Evolutionary conservation across 1,139 yeast species (phyloP).

Genomic region (Nakaseomyces kungkrabaensis): DNA sequence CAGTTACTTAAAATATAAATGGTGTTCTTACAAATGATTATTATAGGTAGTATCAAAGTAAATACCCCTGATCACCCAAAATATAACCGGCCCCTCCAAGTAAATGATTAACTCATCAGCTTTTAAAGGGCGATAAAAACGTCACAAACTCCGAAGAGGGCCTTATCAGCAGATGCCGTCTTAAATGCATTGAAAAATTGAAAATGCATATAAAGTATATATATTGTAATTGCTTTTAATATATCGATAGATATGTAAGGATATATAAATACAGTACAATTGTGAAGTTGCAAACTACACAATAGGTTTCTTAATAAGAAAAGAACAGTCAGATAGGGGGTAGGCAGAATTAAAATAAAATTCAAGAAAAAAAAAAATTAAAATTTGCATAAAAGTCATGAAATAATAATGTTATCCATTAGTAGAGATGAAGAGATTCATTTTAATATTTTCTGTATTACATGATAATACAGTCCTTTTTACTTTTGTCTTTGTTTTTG

Average conservation of each 20-base stretch:
- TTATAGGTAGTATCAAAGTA: no score
- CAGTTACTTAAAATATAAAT: no score
- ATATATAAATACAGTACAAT: background rate
- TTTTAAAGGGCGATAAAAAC: no score
- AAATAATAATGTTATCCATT: background rate
- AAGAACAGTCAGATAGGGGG: no score
- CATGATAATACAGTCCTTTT: constrained; percentile 19
- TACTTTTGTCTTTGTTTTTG: constrained; percentile 13
- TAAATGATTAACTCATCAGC: no score
- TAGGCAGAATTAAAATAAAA: no score
- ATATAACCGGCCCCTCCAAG: no score
- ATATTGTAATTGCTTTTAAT: background rate
- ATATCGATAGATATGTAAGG: background rate
- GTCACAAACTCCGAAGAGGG: background rate
- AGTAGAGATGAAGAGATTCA: no score
- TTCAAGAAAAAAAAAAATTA: background rate
- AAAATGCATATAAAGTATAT: no score
- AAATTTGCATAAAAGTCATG: background rate
- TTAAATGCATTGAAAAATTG: background rate
- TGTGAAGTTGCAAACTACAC: no score
- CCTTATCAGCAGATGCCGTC: background rate
- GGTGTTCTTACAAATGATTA: no score
- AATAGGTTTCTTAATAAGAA: no score
- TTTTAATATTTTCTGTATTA: constrained; percentile 2
- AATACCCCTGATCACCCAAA: background rate